Evolutionary conservation across 2,329 filamentous ascomycete species (phyloP).

Genomic region (Aspergillus jensenii): DNA sequence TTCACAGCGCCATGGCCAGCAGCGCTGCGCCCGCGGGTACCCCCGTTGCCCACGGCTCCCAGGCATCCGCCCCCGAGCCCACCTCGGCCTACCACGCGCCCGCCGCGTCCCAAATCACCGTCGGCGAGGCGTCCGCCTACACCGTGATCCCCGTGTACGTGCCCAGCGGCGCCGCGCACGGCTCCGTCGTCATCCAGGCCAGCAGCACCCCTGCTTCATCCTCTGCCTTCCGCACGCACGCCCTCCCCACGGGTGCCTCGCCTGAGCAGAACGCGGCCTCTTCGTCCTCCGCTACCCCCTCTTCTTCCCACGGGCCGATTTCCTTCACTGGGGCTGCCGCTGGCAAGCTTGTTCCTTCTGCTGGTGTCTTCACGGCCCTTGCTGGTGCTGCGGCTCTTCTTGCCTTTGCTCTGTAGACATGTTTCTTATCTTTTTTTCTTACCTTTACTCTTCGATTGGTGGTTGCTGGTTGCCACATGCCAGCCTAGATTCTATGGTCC

Average conservation of each 20-base stretch:
- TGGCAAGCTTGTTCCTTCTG: conserved; percentile 15
- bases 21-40: background rate
- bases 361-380: conserved; percentile 23
- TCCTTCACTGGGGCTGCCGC: conserved; percentile 28
- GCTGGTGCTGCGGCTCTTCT: conserved; percentile 28
- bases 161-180: conserved; percentile 9
- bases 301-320: conserved; percentile 32
- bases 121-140: conserved; percentile 18
- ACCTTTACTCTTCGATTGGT: background rate
- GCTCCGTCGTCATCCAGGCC: conserved; percentile 23
- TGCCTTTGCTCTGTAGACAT: conserved; percentile 27
- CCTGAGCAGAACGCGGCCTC: conserved; percentile 26
- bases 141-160: conserved; percentile 30
- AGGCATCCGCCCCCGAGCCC: background rate
- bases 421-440: background rate
- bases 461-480: background rate
- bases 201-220: conserved; percentile 11
- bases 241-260: conserved; percentile 49
- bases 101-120: conserved; percentile 7
- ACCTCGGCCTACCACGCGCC: background rate
- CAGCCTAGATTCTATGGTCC: background rate
- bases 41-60: background rate
- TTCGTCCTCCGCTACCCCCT: conserved; percentile 35
- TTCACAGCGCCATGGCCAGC: background rate
- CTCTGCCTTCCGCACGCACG: conserved; percentile 26